Base-by-base conservation (phyloP, 306 rosid genomes). In the Arachis hypogaea region DNA sequence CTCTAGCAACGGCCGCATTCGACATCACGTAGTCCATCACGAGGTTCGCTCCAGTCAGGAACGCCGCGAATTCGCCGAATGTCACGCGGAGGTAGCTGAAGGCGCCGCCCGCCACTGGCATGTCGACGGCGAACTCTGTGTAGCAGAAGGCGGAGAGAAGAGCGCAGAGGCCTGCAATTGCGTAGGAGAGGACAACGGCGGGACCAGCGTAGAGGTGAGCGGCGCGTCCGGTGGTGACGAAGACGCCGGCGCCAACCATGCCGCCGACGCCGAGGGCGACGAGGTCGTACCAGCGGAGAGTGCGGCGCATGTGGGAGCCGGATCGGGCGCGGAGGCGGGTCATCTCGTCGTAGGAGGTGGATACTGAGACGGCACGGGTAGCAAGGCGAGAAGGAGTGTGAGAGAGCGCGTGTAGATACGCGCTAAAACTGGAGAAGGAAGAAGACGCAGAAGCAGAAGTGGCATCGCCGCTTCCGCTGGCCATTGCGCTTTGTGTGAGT, bases 101-200 rank as follows among this genome's bases (percentile, higher is more conserved):
- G 66, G 98, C 98, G 4, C 98, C 98, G 40, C 98, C 97, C 44
- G 98, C 97, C 29, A 93, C 93, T 1, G 98, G 98, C 91, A 93
- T 87, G 62, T 91, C 90, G 57, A 93, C 98, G 29, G 98, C 98
- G 72, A 91, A 93, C 83, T 93, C 98, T 7, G 94, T 93, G 91
- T 93, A 93, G 79, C 98, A 93, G 80, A 93, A 91, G 63, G 98
- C 94, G 30, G 98, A 91, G 69, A 93, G 86, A 11, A 93, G 94
- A 22, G 98, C 93, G 10, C 96, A 93, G 85, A 93, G 68, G 6
- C 98, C 96, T 43, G 98, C 97, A 89, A 93, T 91, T 96, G 96
- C 94, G 85, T 89, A 93, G 16, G 98, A 93, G 5, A 93, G 7
- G 2, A 93, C 75, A 33, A 93, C 76, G 36, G 97, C 83, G 0